Conservation (phyloP, 1,284 basidiomycete genomes). For the Ceratorhiza oryzae-sativae region DNA sequence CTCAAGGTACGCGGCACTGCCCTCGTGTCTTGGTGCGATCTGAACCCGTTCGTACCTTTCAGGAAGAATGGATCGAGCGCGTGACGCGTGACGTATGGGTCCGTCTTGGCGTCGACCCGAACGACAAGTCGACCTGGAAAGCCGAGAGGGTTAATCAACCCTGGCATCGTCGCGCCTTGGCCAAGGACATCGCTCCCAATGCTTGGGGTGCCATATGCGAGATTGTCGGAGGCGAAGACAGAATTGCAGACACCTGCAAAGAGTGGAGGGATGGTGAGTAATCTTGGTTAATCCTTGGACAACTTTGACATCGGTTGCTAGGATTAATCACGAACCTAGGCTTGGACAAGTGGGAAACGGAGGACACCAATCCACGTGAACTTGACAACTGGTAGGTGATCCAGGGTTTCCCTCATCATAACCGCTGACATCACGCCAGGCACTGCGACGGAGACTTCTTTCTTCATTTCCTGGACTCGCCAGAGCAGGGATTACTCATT, state of each 20-base stretch:
- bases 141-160: slow-evolving; percentile 48
- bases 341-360: slow-evolving; percentile 38
- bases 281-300: neutral
- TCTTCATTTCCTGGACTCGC: slow-evolving; percentile 44
- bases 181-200: slow-evolving; percentile 45
- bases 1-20: slow-evolving; percentile 3
- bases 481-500: slow-evolving; percentile 44
- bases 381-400: slow-evolving; percentile 33
- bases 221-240: slow-evolving; percentile 37
- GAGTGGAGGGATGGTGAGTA: slow-evolving; percentile 38
- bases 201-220: slow-evolving; percentile 47
- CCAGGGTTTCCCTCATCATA: neutral
- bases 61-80: slow-evolving; percentile 36
- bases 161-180: slow-evolving; percentile 45
- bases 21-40: too few relatives aligned
- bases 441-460: slow-evolving; percentile 40
- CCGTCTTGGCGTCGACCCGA: slow-evolving; percentile 47
- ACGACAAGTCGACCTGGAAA: slow-evolving; percentile 49
- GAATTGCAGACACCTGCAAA: slow-evolving; percentile 32
- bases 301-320: neutral
- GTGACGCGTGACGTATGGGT: slow-evolving; percentile 46
- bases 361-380: slow-evolving; percentile 29
- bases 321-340: slow-evolving; percentile 40
- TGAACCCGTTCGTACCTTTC: neutral
- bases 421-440: neutral